These are phyloP conservation scores for Russula virescens DNA, from an alignment of 768 basidiomycete genomes.

Conservation along the genomic window DNA sequence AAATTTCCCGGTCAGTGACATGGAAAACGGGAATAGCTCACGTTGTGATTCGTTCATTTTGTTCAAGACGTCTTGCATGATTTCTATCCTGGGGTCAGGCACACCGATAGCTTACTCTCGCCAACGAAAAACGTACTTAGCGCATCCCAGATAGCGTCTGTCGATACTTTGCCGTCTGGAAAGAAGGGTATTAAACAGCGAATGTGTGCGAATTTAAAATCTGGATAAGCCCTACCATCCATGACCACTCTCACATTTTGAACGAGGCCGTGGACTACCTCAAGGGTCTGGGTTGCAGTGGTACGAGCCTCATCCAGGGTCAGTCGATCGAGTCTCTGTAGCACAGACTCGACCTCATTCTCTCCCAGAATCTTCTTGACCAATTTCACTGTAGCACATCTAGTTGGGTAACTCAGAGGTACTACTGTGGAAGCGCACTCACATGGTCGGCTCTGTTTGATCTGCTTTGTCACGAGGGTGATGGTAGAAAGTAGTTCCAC, in stretches of 20 bases:
- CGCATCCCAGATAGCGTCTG: not conserved
- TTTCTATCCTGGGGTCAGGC: not conserved
- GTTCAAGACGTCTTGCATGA: not conserved
- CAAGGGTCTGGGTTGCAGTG: not conserved
- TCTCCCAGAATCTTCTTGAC: not conserved
- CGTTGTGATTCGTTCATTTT: not conserved
- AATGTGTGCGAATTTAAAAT: not conserved
- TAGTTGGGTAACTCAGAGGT: not conserved
- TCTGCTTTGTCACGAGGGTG: not conserved
- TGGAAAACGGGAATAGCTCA: not conserved
- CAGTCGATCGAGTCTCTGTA: not conserved
- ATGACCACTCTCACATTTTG: not conserved
- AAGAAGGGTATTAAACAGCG: not conserved
- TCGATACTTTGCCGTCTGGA: not conserved
- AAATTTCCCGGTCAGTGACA: too few species aligned
- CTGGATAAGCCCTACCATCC: not conserved
- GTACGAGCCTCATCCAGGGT: not conserved
- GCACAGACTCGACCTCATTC: not conserved
- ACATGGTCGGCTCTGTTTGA: not conserved
- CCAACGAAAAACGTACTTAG: not conserved
- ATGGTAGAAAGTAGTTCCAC: not conserved
- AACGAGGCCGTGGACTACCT: not conserved
- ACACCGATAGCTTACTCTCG: not conserved
- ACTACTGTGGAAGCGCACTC: not conserved
- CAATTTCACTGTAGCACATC: not conserved